Conservation (phyloP, 2,329 filamentous ascomycete genomes). For the Botrytis hyacinthi region DNA sequence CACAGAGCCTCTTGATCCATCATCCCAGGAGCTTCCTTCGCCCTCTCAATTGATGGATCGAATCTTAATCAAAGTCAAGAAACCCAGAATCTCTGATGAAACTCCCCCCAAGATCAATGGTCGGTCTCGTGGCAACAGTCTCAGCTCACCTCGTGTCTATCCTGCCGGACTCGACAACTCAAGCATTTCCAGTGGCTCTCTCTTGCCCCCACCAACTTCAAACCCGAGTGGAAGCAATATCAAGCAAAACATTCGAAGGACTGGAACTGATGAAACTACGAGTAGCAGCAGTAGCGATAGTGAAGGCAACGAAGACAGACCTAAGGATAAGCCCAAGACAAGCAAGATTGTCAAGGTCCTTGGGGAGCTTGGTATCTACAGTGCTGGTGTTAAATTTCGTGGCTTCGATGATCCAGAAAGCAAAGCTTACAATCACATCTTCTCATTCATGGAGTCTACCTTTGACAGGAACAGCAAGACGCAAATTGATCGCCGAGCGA, state of each 20-base stretch:
- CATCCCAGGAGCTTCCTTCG: slow-evolving; percentile 69
- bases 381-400: slow-evolving; percentile 73
- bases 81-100: slow-evolving; percentile 49
- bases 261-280: slow-evolving; percentile 53
- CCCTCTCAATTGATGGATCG: slow-evolving; percentile 81
- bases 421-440: slow-evolving; percentile 88
- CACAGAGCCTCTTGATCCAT: slow-evolving; percentile 68
- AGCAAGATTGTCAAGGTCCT: slow-evolving; percentile 86
- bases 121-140: slow-evolving; percentile 62
- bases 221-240: slow-evolving; percentile 22
- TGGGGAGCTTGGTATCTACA: slow-evolving; percentile 80
- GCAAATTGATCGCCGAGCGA: slow-evolving; percentile 69
- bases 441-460: slow-evolving; percentile 87
- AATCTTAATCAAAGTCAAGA: slow-evolving; percentile 94
- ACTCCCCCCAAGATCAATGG: slow-evolving; percentile 46
- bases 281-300: slow-evolving; percentile 80
- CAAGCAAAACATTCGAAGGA: slow-evolving; percentile 28
- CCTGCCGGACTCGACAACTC: slow-evolving; percentile 59
- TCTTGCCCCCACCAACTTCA: slow-evolving; percentile 44
- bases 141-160: slow-evolving; percentile 73
- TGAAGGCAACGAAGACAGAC: slow-evolving; percentile 47
- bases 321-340: slow-evolving; percentile 59
- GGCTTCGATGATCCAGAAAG: slow-evolving; percentile 77
- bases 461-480: slow-evolving; percentile 79
- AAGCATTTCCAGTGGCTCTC: slow-evolving; percentile 50